phyloP scores from a whole-genome alignment of 2,329 filamentous ascomycete genomes.

The Pseudocercospora pini-densiflorae region DNA sequence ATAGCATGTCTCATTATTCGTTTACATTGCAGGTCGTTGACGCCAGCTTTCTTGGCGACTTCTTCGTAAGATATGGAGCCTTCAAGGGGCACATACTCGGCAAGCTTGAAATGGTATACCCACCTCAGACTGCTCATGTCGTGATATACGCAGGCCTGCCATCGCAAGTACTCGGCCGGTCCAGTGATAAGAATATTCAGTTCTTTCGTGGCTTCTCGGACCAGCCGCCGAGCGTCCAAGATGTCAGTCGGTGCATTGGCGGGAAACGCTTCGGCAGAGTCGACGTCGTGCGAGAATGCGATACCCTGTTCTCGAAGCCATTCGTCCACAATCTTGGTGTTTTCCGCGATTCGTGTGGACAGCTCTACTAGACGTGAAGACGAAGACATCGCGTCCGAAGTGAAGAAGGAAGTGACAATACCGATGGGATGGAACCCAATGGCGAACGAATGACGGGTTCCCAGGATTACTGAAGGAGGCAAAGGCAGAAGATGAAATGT shows the following conservation, averaged over 20 bases:
- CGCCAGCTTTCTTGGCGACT: slow-evolving; percentile 11
- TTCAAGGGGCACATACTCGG: slow-evolving; percentile 14
- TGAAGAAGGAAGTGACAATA: neutral
- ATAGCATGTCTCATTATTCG: slow-evolving; percentile 22
- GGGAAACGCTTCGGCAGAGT: slow-evolving; percentile 11
- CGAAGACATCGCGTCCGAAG: neutral
- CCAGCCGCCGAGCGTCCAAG: slow-evolving; percentile 14
- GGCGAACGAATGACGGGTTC: neutral
- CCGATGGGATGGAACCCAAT: slow-evolving; percentile 1
- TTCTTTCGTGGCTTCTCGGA: slow-evolving; percentile 16
- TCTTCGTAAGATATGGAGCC: slow-evolving; percentile 12
- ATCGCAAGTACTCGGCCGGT: slow-evolving; percentile 18
- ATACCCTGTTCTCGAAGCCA: neutral
- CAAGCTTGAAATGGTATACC: slow-evolving; percentile 16
- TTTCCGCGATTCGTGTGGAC: neutral
- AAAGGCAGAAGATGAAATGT: neutral
- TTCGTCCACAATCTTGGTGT: neutral
- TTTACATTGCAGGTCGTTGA: slow-evolving; percentile 11
- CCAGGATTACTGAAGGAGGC: neutral
- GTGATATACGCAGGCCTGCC: slow-evolving; percentile 16
- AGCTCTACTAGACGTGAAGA: slow-evolving; percentile 2
- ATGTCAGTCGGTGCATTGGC: slow-evolving; percentile 10
- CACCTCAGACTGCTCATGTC: slow-evolving; percentile 18
- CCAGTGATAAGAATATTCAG: slow-evolving; percentile 17
- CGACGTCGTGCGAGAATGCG: slow-evolving; percentile 1